Conservation (phyloP, 2,329 filamentous ascomycete genomes). For the Nothophoma quercina region DNA sequence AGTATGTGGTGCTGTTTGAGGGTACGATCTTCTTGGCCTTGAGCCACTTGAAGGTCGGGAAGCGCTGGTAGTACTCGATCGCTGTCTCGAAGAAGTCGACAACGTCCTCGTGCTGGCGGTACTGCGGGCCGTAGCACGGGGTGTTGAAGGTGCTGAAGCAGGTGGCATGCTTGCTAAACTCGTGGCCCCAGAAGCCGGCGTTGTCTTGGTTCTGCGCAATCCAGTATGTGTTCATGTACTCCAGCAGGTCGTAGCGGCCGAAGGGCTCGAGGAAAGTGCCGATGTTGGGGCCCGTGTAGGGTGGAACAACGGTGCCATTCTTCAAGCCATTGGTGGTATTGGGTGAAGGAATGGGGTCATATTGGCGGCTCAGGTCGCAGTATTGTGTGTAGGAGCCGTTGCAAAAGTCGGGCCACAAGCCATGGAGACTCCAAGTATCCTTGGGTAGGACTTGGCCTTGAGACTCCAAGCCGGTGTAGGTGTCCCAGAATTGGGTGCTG, state of each 20-base stretch:
- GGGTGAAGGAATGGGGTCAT: constrained; percentile 67
- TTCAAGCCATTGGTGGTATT: constrained; percentile 68
- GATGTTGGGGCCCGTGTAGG: constrained; percentile 66
- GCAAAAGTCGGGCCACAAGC: constrained; percentile 53
- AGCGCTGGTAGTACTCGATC: constrained; percentile 63
- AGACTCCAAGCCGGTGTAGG: constrained; percentile 67
- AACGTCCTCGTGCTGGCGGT: constrained; percentile 65
- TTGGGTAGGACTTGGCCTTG: constrained; percentile 66
- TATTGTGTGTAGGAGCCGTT: constrained; percentile 65
- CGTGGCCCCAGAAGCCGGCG: constrained; percentile 70
- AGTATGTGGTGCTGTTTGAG: constrained; percentile 66
- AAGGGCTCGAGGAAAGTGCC: constrained; percentile 66
- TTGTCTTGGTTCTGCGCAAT: constrained; percentile 65
- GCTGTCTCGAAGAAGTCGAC: constrained; percentile 70
- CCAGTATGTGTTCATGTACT: constrained; percentile 73
- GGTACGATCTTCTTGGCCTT: constrained; percentile 62
- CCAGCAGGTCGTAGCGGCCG: constrained; percentile 66
- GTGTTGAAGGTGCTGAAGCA: constrained; percentile 72
- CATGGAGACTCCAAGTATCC: constrained; percentile 67
- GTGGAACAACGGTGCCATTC: constrained; percentile 60
- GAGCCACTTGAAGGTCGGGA: constrained; percentile 71
- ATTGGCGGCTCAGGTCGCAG: constrained; percentile 70
- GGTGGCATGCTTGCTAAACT: constrained; percentile 73
- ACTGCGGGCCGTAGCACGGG: constrained; percentile 69
- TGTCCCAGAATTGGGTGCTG: constrained; percentile 70